Evolutionary conservation across 441 rosid genomes (phyloP).

Genomic region (Metrosideros polymorpha): DNA sequence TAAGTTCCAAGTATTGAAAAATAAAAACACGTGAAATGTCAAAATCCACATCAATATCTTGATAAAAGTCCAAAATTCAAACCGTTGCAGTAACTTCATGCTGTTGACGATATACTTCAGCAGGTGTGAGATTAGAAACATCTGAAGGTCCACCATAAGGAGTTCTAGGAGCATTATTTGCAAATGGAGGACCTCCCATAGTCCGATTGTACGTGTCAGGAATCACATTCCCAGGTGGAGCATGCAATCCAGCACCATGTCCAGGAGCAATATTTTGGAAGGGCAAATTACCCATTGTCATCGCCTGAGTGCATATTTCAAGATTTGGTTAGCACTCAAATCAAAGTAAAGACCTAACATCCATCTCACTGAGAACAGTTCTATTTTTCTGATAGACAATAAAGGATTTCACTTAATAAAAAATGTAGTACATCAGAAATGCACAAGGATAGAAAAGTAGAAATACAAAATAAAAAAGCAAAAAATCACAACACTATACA

Average conservation of each 20-base stretch:
- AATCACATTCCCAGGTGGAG: conserved; percentile 34
- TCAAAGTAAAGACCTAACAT: not conserved
- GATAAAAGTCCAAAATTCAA: conserved; percentile 14
- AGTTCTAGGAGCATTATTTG: conserved; percentile 40
- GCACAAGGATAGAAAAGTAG: not conserved
- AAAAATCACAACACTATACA: not conserved
- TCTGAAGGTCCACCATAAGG: conserved; percentile 39
- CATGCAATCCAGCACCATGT: conserved; percentile 37
- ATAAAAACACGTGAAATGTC: not conserved
- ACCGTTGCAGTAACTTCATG: conserved; percentile 92
- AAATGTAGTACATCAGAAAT: not conserved
- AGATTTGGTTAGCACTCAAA: not conserved
- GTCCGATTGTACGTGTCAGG: conserved; percentile 38
- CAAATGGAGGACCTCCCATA: conserved; percentile 27
- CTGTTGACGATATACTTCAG: conserved; percentile 59
- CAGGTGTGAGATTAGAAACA: conserved; percentile 43
- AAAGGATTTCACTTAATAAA: not conserved
- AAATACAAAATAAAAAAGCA: not conserved
- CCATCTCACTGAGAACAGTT: not conserved
- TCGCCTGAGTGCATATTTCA: conserved; percentile 30
- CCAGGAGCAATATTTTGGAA: conserved; percentile 33
- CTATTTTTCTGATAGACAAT: not conserved
- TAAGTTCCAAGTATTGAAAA: not conserved
- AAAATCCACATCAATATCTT: not conserved
- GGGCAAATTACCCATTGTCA: conserved; percentile 32